Conservation (phyloP, 228 moss, liverwort and hornwort species). For the Sphagnum fallax region DNA sequence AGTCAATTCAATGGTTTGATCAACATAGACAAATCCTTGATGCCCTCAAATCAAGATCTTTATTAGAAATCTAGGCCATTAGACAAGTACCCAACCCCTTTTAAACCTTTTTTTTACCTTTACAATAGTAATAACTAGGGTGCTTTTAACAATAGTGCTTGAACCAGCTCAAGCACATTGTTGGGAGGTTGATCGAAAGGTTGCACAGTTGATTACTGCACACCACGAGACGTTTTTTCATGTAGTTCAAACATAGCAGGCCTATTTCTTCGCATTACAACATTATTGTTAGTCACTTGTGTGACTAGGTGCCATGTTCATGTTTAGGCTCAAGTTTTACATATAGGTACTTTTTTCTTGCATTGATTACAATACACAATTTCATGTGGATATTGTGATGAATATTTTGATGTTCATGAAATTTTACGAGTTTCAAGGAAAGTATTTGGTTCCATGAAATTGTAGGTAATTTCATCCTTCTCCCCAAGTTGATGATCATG, state of each 20-base stretch:
- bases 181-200: conserved; percentile 81
- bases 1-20: conserved; percentile 82
- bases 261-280: conserved; percentile 72
- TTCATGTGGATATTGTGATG: conserved; percentile 8
- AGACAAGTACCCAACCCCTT: conserved; percentile 42
- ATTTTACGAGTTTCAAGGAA: conserved; percentile 55
- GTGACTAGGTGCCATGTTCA: conserved; percentile 83
- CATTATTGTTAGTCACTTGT: conserved; percentile 70
- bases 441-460: conserved; percentile 44
- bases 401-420: conserved; percentile 80
- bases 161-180: conserved; percentile 82
- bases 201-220: conserved; percentile 49
- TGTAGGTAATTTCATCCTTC: conserved; percentile 26
- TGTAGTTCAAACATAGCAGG: conserved; percentile 62
- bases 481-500: not conserved
- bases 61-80: conserved; percentile 59
- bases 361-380: no score
- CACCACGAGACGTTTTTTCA: conserved; percentile 73
- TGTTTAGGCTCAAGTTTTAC: conserved; percentile 89
- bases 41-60: conserved; percentile 61
- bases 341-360: conserved; percentile 8
- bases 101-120: conserved; percentile 70
- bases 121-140: conserved; percentile 74
- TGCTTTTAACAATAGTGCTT: conserved; percentile 75
- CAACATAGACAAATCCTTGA: conserved; percentile 72